Evolutionary conservation across 176 grass and related monocot species (phyloP).

Genomic region (Echinochloa phyllopogon): DNA sequence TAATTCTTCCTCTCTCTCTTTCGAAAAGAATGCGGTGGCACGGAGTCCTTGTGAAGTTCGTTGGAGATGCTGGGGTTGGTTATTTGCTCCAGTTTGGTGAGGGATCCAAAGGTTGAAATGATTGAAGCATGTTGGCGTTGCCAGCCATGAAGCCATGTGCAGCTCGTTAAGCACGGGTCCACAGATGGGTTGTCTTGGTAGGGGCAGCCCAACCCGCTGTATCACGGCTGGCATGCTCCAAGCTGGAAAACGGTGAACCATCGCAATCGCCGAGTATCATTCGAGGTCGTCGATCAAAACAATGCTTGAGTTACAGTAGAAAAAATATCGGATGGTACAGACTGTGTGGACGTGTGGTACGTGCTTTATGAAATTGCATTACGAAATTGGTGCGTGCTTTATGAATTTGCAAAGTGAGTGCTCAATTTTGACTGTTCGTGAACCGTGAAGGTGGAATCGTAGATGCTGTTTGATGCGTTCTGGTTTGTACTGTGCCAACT

Average conservation of each 20-base stretch:
- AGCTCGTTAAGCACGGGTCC: slow-evolving; percentile 35
- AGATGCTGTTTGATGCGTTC: too few species aligned
- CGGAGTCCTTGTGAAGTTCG: not conserved
- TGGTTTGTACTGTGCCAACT: too few species aligned
- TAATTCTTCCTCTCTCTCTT: not conserved
- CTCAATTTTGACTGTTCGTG: not conserved
- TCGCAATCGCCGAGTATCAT: not conserved
- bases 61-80: not conserved
- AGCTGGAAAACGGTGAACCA: not conserved
- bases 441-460: too few species aligned
- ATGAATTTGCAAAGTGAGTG: too few species aligned
- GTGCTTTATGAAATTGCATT: too few species aligned
- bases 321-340: too few species aligned
- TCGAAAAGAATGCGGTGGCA: not conserved
- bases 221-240: slow-evolving; percentile 7
- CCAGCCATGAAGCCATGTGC: slow-evolving; percentile 41
- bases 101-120: slow-evolving; percentile 46
- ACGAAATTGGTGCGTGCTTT: too few species aligned
- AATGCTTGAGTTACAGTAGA: too few species aligned
- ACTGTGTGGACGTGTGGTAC: too few species aligned
- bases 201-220: slow-evolving; percentile 25
- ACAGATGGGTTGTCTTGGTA: slow-evolving; percentile 29
- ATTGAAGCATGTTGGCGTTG: slow-evolving; percentile 50
- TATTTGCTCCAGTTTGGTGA: slow-evolving; percentile 5
- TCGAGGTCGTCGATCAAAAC: too few species aligned